phyloP scores from a whole-genome alignment of 2,329 filamentous ascomycete genomes.

The Lasiodiplodia sp. region DNA sequence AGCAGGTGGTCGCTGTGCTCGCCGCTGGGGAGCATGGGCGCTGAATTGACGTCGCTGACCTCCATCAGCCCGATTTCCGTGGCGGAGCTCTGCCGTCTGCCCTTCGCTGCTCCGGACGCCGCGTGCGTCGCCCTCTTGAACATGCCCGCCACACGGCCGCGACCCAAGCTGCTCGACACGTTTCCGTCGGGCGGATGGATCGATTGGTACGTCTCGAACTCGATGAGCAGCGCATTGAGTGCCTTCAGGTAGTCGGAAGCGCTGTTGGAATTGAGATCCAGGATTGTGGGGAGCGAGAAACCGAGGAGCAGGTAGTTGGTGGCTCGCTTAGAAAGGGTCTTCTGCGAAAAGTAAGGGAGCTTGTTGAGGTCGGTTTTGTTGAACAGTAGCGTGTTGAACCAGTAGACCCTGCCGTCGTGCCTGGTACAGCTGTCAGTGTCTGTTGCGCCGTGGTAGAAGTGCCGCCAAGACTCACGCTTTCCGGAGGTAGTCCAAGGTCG shows the following conservation, averaged over 20 bases:
- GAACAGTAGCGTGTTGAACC: slow-evolving; percentile 97
- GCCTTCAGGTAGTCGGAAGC: slow-evolving; percentile 86
- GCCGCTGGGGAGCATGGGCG: slow-evolving; percentile 10
- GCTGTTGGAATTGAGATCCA: slow-evolving; percentile 83
- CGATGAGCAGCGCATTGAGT: slow-evolving; percentile 81
- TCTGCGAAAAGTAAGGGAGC: slow-evolving; percentile 84
- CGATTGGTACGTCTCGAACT: slow-evolving; percentile 94
- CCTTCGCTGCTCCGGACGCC: slow-evolving; percentile 43
- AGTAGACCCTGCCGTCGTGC: slow-evolving; percentile 93
- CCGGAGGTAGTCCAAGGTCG: slow-evolving; percentile 88
- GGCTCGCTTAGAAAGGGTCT: slow-evolving; percentile 86
- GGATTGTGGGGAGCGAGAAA: slow-evolving; percentile 85
- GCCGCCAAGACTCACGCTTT: slow-evolving; percentile 74
- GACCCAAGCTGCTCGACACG: slow-evolving; percentile 72
- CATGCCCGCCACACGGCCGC: slow-evolving; percentile 72
- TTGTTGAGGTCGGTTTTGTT: slow-evolving; percentile 79
- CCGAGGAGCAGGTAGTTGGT: slow-evolving; percentile 94
- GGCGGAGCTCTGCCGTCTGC: slow-evolving; percentile 64
- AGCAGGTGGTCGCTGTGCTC: slow-evolving; percentile 36
- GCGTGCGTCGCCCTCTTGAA: slow-evolving; percentile 56
- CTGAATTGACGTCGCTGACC: slow-evolving; percentile 8
- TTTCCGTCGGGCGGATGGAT: slow-evolving; percentile 80
- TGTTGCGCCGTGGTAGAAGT: slow-evolving; percentile 3
- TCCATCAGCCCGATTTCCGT: slow-evolving; percentile 63
- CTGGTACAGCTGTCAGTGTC: slow-evolving; percentile 54